Conservation (phyloP, 192 early-diverging fungal species). For the Coemansia sp. region DNA sequence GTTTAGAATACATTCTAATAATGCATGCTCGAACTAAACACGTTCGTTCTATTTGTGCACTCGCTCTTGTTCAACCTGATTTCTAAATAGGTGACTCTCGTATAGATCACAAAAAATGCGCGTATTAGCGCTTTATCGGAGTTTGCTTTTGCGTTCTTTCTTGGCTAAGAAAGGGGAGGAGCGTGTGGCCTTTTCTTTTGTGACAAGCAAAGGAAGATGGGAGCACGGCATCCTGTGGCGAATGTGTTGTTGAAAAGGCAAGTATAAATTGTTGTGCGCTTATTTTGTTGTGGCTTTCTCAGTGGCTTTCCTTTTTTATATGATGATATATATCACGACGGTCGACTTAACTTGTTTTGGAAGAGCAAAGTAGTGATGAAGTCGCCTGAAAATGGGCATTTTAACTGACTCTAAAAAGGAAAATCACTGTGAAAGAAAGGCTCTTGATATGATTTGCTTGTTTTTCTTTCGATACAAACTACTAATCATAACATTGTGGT, state of each 20-base stretch:
- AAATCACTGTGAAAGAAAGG: background rate
- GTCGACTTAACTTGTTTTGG: conserved; percentile 53
- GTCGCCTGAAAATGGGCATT: conserved; percentile 47
- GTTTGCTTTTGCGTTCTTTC: background rate
- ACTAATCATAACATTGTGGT: too few species aligned
- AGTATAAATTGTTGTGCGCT: conserved; percentile 2
- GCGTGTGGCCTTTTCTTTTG: too few species aligned
- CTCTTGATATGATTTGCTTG: too few species aligned
- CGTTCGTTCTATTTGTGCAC: background rate
- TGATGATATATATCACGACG: conserved; percentile 56
- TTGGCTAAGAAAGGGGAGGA: too few species aligned
- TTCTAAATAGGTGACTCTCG: background rate
- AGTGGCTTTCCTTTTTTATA: conserved; percentile 5
- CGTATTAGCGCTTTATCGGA: background rate
- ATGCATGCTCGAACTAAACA: background rate
- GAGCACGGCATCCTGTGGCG: background rate
- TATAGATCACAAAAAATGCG: background rate
- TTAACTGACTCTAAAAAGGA: conserved; percentile 28
- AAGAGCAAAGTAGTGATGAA: conserved; percentile 48
- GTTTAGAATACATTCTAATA: background rate
- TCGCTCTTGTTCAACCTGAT: background rate
- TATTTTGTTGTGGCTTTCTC: background rate
- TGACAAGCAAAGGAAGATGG: background rate
- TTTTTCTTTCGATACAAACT: too few species aligned
- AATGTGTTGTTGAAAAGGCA: conserved; percentile 11